Evolutionary conservation across 106 monocot species (phyloP), one percentile per base, ranked within the genome.

Genomic region (Dendrobium officinale): DNA sequence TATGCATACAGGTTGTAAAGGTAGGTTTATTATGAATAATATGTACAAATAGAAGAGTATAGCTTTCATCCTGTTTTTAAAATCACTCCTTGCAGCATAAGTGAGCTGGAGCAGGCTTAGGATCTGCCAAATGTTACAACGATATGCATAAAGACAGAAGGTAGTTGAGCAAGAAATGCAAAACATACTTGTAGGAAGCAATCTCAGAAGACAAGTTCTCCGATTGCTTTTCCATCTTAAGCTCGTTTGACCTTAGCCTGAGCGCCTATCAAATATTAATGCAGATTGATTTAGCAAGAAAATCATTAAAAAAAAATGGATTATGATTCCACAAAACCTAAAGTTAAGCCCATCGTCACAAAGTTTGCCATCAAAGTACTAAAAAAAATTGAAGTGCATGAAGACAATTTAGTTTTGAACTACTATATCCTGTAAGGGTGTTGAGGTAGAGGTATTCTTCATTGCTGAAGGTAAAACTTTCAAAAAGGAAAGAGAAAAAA

Each of bases 161-260:
- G 76, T 76, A 19, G 1, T 15, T n/a, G 47, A 76, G 49, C 45
- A 45, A 76, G 76, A 13, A 51, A 45, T 7, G 19, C n/a, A n/a
- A 54, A 75, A 88, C 89, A 51, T 89, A 99, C 99, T 81, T 99
- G 88, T 90, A 95, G 24, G 93, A 95, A 88, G 83, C 55, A 82
- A 93, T 85, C 77, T 99, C 99, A 80, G 89, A 86, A 86, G 83
- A 80, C 47, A n/a, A 66, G 19, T 77, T 80, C 48, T 93, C 95
- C 84, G 93, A 73, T 81, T 89, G 87, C 82, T 95, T 99, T 86
- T 93, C 99, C 78, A 99, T 83, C 85, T 93, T 95, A 77, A 99
- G 80, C 83, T 99, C 99, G 86, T 93, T 99, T 81, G 99, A 99
- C 74, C 99, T 88, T 82, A 99, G 73, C 86, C 93, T 93, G 70